phyloP scores from a whole-genome alignment of 2,329 filamentous ascomycete genomes.

The Ascomycota sp. region DNA sequence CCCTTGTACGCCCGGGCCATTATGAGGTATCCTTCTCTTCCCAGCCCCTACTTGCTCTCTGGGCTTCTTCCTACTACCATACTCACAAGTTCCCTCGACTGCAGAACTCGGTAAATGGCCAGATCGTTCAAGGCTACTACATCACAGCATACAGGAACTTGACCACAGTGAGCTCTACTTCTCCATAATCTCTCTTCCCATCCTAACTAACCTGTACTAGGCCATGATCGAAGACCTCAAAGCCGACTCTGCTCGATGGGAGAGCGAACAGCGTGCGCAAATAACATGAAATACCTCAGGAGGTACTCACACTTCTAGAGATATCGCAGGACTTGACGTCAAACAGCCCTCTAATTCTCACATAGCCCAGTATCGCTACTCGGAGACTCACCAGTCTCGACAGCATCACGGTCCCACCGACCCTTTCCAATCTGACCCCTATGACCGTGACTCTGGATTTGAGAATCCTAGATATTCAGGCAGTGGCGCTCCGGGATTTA shows the following conservation, averaged over 20 bases:
- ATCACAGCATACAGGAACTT: constrained; percentile 64
- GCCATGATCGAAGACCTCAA: constrained; percentile 44
- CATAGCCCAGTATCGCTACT: constrained; percentile 36
- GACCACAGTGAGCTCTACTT: constrained; percentile 40
- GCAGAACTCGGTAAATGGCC: constrained; percentile 34
- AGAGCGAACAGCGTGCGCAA: constrained; percentile 36
- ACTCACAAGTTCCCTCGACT: no score
- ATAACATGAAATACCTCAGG: constrained; percentile 30
- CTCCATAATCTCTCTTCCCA: not conserved
- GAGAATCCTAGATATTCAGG: constrained; percentile 27
- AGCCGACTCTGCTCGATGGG: constrained; percentile 40
- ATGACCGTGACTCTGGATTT: constrained; percentile 21
- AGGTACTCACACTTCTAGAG: constrained; percentile 37
- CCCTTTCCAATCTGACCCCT: constrained; percentile 14
- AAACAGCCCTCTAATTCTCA: constrained; percentile 37
- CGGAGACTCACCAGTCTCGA: constrained; percentile 26
- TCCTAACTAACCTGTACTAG: constrained; percentile 13
- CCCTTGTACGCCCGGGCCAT: constrained; percentile 53
- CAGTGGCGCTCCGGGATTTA: constrained; percentile 27
- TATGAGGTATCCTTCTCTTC: constrained; percentile 39
- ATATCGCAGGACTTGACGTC: constrained; percentile 23
- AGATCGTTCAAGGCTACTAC: constrained; percentile 51
- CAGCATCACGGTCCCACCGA: constrained; percentile 27
- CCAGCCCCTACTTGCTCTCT: not conserved
- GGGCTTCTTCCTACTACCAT: not conserved